Evolutionary conservation across 352 stramenopile genomes (phyloP).

Genomic region (Phytophthora macrochlamydospora): DNA sequence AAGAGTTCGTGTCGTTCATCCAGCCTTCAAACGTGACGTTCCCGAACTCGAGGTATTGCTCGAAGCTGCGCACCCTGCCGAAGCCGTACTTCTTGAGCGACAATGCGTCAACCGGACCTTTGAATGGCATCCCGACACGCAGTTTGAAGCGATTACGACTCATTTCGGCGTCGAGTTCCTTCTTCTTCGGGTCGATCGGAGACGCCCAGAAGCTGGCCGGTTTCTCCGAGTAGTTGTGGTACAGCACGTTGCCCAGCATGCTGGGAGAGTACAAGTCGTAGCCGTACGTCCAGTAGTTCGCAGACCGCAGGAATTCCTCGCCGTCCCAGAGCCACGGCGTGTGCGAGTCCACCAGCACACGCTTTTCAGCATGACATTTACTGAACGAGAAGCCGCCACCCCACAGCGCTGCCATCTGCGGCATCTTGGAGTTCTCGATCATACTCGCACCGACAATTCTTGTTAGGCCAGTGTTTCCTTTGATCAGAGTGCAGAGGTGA

Average conservation of each 20-base stretch:
- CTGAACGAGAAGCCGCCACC: conserved; percentile 72
- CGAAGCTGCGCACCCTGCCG: too few relatives aligned
- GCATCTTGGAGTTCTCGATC: conserved; percentile 72
- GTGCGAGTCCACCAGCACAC: conserved; percentile 66
- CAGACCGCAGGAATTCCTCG: conserved; percentile 61
- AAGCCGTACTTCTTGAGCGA: too few relatives aligned
- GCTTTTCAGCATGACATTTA: conserved; percentile 76
- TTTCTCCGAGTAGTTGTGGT: conserved; percentile 55
- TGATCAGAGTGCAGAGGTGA: conserved; percentile 75
- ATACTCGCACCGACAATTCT: conserved; percentile 77
- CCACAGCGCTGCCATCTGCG: conserved; percentile 69
- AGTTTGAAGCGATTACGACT: too few relatives aligned
- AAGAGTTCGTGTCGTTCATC: too few relatives aligned
- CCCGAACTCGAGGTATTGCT: too few relatives aligned
- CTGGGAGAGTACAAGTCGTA: conserved; percentile 73
- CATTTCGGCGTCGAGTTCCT: too few relatives aligned
- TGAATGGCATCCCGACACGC: too few relatives aligned
- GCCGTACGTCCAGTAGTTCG: conserved; percentile 59
- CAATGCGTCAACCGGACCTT: too few relatives aligned
- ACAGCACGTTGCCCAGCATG: conserved; percentile 53
- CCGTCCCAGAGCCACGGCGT: conserved; percentile 75
- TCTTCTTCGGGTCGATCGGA: too few relatives aligned
- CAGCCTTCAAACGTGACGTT: too few relatives aligned
- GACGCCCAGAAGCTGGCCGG: too few relatives aligned
- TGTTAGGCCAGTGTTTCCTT: conserved; percentile 58